Evolutionary conservation across 306 rosid species (phyloP).

Genomic region (Astragalus glycyphyllos): DNA sequence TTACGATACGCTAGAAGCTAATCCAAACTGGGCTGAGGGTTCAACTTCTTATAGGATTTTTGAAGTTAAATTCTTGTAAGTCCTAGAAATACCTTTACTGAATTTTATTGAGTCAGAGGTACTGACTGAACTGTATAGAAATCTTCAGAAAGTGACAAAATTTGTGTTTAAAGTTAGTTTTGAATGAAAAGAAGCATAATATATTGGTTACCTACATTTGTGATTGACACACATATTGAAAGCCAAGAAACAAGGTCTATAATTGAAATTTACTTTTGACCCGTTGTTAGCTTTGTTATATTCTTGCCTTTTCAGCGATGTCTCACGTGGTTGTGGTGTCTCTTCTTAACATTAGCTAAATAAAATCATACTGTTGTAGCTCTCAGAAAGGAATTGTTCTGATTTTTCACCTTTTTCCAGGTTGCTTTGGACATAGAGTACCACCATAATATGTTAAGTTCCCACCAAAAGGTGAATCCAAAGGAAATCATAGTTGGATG

Average conservation of each 20-base stretch:
- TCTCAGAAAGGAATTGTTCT: neutral
- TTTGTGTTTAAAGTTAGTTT: neutral
- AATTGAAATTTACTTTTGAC: neutral
- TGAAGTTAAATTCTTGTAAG: neutral
- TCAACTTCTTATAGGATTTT: neutral
- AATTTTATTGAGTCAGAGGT: neutral
- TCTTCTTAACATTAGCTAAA: neutral
- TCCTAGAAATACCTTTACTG: neutral
- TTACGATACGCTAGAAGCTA: neutral
- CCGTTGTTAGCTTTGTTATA: neutral
- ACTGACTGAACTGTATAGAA: neutral
- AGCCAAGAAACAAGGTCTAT: neutral
- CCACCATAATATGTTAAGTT: conserved; percentile 83
- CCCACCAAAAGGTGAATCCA: conserved; percentile 95
- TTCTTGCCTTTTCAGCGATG: neutral
- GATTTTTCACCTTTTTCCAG: conserved; percentile 43
- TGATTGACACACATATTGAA: neutral
- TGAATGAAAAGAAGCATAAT: neutral
- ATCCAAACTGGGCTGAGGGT: neutral
- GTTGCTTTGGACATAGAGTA: conserved; percentile 97
- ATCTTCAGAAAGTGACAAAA: neutral
- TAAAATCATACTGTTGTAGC: neutral
- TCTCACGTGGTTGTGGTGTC: neutral
- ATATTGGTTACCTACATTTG: neutral
- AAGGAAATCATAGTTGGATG: conserved; percentile 97